phyloP scores from a whole-genome alignment of 306 rosid genomes.

The Dicorynia guianensis region DNA sequence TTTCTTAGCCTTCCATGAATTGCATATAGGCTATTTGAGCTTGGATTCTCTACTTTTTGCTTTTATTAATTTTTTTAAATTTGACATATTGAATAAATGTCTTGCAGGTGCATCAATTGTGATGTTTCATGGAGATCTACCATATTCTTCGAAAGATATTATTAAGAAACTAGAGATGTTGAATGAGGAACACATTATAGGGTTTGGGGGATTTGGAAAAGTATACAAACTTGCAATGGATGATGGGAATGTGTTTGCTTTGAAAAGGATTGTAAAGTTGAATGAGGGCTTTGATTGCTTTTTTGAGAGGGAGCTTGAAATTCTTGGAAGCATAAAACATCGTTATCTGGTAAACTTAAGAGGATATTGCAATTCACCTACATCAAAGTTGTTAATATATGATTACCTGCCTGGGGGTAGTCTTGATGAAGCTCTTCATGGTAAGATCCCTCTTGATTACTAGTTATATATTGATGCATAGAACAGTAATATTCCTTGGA shows the following conservation, averaged over 20 bases:
- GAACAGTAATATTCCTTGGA: slow-evolving; percentile 15
- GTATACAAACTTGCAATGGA: slow-evolving; percentile 99
- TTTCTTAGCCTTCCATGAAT: slow-evolving; percentile 41
- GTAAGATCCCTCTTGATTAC: slow-evolving; percentile 52
- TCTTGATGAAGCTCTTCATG: slow-evolving; percentile 97
- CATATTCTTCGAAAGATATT: slow-evolving; percentile 94
- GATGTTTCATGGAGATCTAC: slow-evolving; percentile 98
- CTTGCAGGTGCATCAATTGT: slow-evolving; percentile 89
- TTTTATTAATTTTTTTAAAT: slow-evolving; percentile 35
- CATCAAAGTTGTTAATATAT: slow-evolving; percentile 92
- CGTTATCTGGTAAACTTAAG: slow-evolving; percentile 93
- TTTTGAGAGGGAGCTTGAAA: slow-evolving; percentile 97
- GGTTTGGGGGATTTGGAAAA: slow-evolving; percentile 92
- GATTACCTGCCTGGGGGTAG: slow-evolving; percentile 95
- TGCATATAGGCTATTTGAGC: slow-evolving; percentile 32
- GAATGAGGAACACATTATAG: slow-evolving; percentile 92
- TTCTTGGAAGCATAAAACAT: slow-evolving; percentile 97
- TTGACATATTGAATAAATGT: slow-evolving; percentile 38
- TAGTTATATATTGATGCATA: slow-evolving; percentile 32
- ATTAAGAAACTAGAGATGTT: slow-evolving; percentile 92
- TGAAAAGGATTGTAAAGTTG: slow-evolving; percentile 87
- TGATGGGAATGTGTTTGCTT: slow-evolving; percentile 92
- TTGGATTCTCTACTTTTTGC: slow-evolving; percentile 34
- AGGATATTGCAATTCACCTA: slow-evolving; percentile 98
- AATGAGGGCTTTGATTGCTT: slow-evolving; percentile 96